Conservation (phyloP, 306 rosid species). For the Fagus sylvatica region DNA sequence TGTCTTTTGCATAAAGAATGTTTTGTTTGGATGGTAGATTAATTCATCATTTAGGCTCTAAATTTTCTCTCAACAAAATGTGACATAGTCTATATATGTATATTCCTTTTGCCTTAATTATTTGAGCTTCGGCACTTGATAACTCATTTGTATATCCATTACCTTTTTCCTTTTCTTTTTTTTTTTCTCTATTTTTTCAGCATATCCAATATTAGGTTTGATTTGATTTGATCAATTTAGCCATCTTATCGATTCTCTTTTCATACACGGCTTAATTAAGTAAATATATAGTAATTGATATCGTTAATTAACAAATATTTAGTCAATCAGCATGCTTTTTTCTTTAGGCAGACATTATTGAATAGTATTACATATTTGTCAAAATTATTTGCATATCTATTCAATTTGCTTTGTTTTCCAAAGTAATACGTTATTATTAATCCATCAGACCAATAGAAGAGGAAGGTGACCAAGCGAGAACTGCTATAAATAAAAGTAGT, state of each 20-base stretch:
- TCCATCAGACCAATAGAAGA: not conserved
- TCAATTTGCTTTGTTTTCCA: not conserved
- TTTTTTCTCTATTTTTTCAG: not conserved
- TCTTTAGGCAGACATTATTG: not conserved
- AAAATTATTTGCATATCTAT: no score
- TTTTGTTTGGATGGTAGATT: not conserved
- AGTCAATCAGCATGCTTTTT: not conserved
- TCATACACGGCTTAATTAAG: not conserved
- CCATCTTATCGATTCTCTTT: not conserved
- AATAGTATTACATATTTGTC: not conserved
- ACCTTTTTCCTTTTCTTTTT: not conserved
- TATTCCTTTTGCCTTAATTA: not conserved
- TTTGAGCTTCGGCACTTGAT: not conserved
- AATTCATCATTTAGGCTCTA: not conserved
- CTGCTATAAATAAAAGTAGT: not conserved
- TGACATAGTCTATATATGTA: not conserved
- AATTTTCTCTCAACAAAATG: not conserved
- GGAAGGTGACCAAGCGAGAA: not conserved
- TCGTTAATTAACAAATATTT: not conserved
- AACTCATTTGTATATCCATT: not conserved
- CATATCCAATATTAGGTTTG: no score
- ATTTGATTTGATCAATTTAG: not conserved
- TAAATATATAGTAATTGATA: not conserved
- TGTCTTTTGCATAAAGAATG: not conserved
- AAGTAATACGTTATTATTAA: not conserved